Conservation (phyloP, 1,284 basidiomycete genomes). For the Exobasidium cylindrosporum region DNA sequence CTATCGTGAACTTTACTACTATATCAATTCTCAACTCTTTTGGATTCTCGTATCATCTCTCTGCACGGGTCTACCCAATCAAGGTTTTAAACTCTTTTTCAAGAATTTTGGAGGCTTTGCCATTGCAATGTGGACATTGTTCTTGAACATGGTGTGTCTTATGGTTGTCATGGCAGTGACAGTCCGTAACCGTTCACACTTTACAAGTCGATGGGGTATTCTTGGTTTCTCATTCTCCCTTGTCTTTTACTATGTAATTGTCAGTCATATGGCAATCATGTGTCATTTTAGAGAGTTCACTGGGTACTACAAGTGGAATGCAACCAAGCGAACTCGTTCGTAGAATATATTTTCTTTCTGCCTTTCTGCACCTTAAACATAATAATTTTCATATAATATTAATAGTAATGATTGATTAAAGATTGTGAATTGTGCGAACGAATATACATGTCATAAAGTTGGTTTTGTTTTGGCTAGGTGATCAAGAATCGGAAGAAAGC, state of each 20-base stretch:
- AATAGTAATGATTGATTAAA: slow-evolving; percentile 2
- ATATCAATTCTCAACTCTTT: slow-evolving; percentile 28
- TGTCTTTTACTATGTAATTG: slow-evolving; percentile 34
- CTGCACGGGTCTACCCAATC: slow-evolving; percentile 22
- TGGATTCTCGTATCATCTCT: slow-evolving; percentile 30
- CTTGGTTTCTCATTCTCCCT: slow-evolving; percentile 27
- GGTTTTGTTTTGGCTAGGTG: neutral
- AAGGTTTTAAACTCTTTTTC: slow-evolving; percentile 28
- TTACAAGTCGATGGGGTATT: slow-evolving; percentile 34
- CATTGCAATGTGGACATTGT: slow-evolving; percentile 32
- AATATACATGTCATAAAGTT: neutral
- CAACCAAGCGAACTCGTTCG: slow-evolving; percentile 13
- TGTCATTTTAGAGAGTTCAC: slow-evolving; percentile 45
- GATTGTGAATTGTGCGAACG: no score
- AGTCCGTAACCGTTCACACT: slow-evolving; percentile 35
- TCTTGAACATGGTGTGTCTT: slow-evolving; percentile 33
- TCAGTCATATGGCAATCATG: slow-evolving; percentile 39
- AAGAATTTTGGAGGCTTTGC: slow-evolving; percentile 31
- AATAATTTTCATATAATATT: neutral
- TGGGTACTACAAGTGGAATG: slow-evolving; percentile 38
- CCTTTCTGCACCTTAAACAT: neutral
- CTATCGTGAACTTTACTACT: slow-evolving; percentile 41
- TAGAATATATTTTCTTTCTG: neutral
- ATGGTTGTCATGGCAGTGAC: slow-evolving; percentile 35
- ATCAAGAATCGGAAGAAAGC: neutral